phyloP scores from a whole-genome alignment of 768 basidiomycete genomes.

The Leccinum subgranulosum region DNA sequence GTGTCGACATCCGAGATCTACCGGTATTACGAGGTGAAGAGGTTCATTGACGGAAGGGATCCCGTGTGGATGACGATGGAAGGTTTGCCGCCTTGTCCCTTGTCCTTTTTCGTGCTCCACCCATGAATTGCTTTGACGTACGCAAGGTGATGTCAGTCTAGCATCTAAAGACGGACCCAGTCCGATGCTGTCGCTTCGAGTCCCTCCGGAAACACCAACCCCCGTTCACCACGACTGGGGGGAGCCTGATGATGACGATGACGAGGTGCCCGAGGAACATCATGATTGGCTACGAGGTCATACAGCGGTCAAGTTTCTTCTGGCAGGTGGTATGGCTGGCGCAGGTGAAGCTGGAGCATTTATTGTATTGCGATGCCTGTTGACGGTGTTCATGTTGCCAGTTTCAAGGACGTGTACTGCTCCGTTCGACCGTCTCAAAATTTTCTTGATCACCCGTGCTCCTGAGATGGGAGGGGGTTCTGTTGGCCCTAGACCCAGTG shows the following conservation, averaged over 20 bases:
- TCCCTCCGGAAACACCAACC: slow-evolving; percentile 11
- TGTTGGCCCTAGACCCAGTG: slow-evolving; percentile 40
- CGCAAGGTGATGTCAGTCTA: slow-evolving; percentile 70
- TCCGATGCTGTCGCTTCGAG: slow-evolving; percentile 19
- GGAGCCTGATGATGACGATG: slow-evolving; percentile 51
- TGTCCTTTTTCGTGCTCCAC: slow-evolving; percentile 12
- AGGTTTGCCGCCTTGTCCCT: slow-evolving; percentile 46
- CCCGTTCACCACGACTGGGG: slow-evolving; percentile 31
- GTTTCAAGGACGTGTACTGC: slow-evolving; percentile 97
- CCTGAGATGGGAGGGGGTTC: slow-evolving; percentile 64
- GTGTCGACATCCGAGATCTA: slow-evolving; percentile 84
- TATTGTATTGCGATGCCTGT: not conserved
- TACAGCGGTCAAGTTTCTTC: slow-evolving; percentile 82
- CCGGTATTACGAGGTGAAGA: slow-evolving; percentile 70
- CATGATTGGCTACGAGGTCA: slow-evolving; percentile 61
- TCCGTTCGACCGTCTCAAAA: slow-evolving; percentile 94
- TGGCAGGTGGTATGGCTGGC: slow-evolving; percentile 94
- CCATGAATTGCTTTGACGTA: slow-evolving; percentile 24
- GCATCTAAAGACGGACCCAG: slow-evolving; percentile 73
- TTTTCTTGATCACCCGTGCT: slow-evolving; percentile 90
- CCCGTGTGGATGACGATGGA: slow-evolving; percentile 85
- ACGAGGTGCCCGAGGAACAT: slow-evolving; percentile 57
- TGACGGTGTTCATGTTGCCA: slow-evolving; percentile 30
- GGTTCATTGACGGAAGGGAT: slow-evolving; percentile 70
- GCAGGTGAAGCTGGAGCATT: slow-evolving; percentile 67